These are phyloP conservation scores for Ustulina deusta DNA, from an alignment of 2,329 filamentous ascomycete species.

Conservation along the genomic window DNA sequence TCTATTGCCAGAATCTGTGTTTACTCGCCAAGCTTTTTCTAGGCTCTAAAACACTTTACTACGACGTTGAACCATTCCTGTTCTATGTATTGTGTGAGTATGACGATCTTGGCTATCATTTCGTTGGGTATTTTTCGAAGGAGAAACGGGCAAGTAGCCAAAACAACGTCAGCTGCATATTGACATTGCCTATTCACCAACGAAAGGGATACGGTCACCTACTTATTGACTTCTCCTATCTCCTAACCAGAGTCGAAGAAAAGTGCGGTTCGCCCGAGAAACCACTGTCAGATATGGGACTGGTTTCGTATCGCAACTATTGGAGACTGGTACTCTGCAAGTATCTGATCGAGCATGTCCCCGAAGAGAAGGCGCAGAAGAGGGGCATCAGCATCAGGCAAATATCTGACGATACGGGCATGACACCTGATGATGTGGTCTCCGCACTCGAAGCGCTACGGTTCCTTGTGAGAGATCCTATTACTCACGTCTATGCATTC, in stretches of 20 bases:
- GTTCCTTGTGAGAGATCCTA: constrained; percentile 88
- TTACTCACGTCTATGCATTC: constrained; percentile 89
- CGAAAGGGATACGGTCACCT: constrained; percentile 97
- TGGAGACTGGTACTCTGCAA: constrained; percentile 92
- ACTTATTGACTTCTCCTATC: constrained; percentile 97
- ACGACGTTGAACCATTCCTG: constrained; percentile 95
- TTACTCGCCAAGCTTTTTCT: constrained; percentile 95
- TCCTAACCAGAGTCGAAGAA: constrained; percentile 90
- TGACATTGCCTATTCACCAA: constrained; percentile 96
- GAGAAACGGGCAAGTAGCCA: constrained; percentile 94
- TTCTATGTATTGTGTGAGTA: constrained; percentile 98
- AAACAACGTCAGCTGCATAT: constrained; percentile 97
- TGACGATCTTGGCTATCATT: constrained; percentile 90
- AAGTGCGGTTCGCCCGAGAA: constrained; percentile 98
- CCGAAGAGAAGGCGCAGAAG: constrained; percentile 54
- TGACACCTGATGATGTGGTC: constrained; percentile 96
- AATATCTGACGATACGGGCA: constrained; percentile 89
- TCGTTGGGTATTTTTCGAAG: constrained; percentile 99
- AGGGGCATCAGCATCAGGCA: constrained; percentile 70
- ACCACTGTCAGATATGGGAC: constrained; percentile 95
- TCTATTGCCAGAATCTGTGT: constrained; percentile 99
- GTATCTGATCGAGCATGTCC: constrained; percentile 74
- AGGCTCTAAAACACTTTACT: constrained; percentile 98
- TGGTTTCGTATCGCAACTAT: constrained; percentile 97
- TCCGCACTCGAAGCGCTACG: constrained; percentile 91